Percentiles rank a stretch among this genome's conserved stretches.
Conservation (phyloP, 2,329 filamentous ascomycete species). For the Aspergillus sp. region DNA sequence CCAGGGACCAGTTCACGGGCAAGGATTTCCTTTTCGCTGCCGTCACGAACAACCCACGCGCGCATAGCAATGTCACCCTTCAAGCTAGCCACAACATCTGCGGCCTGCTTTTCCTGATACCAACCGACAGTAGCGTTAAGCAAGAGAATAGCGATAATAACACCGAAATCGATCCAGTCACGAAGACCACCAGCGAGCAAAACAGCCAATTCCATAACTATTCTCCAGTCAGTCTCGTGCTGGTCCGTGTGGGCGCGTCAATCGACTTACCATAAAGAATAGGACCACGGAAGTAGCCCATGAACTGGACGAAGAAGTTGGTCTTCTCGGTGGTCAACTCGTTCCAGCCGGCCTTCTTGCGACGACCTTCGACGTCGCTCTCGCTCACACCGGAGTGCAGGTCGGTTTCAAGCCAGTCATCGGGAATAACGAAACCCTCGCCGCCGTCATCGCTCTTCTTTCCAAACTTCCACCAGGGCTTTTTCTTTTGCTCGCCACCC, state of each 20-base stretch:
- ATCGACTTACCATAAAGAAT: conserved; percentile 62
- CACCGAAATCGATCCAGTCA: conserved; percentile 70
- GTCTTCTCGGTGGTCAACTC: conserved; percentile 66
- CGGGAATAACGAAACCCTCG: conserved; percentile 44
- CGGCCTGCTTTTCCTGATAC: conserved; percentile 75
- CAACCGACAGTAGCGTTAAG: conserved; percentile 71
- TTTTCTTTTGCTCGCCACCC: conserved; percentile 38
- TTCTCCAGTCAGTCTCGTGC: too few relatives aligned
- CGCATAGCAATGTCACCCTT: conserved; percentile 75
- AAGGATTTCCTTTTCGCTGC: conserved; percentile 59
- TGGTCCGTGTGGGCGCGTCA: conserved; percentile 3
- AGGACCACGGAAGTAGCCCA: conserved; percentile 66
- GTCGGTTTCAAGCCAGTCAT: conserved; percentile 63
- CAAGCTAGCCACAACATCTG: conserved; percentile 64
- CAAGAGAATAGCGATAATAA: conserved; percentile 66
- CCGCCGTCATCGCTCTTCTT: conserved; percentile 19
- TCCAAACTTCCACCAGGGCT: conserved; percentile 50
- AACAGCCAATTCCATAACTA: conserved; percentile 67
- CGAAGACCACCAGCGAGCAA: conserved; percentile 64
- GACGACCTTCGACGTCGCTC: conserved; percentile 53
- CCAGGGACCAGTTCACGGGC: conserved; percentile 65
- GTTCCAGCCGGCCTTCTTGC: conserved; percentile 62
- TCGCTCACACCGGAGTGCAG: conserved; percentile 55
- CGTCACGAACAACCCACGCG: conserved; percentile 59
- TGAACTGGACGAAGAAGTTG: conserved; percentile 66